Base-by-base conservation (phyloP, 768 basidiomycete genomes). In the Collybia mongolica region DNA sequence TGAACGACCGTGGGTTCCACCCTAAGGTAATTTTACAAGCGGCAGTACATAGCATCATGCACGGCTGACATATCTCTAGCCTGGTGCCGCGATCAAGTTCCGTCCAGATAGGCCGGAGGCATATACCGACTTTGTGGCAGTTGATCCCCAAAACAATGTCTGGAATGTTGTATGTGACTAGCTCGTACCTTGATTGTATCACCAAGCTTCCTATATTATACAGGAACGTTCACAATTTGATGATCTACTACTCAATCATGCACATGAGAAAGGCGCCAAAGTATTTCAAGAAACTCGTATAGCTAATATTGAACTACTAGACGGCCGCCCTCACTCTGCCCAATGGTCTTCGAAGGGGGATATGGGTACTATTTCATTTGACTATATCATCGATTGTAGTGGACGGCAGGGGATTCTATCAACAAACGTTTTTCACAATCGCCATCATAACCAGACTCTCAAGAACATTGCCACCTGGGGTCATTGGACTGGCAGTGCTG, bases 51-150 rank as follows among this genome's bases (percentile, higher is more conserved):
- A 26, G 24, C 24, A 29, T 17, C 18, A 20, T 11, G 0, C 19
- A 14, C 22, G 20, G n/a, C 49, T 53, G 12, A 55, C 22, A 15
- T 19, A 15, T 39, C 15, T 18, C 14, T 40, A 74, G 71, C 69
- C 63, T 29, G 73, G 72, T 9, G 72, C 70, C n/a, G 72, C 72
- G 1, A 56, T 74, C 42, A 74, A 75, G 50, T 65, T 74, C 46
- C 68, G 67, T 41, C 69, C 69, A 28, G 52, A 57, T 51, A 70
- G 69, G 49, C 62, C 62, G 29, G 73, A 72, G 60, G 71, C 67
- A 39, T 73, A 72, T 47, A 70, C 72, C 3, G 67, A 72, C 49
- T 72, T 72, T 51, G 50, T 68, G 9, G 58, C 54, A 23, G 51
- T 59, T 14, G 49, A 62, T 44, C 56, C 64, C 12, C 41, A 63